These are phyloP conservation scores for Xylaria hypoxylon DNA, from an alignment of 2,329 filamentous ascomycete species.

Conservation along the genomic window DNA sequence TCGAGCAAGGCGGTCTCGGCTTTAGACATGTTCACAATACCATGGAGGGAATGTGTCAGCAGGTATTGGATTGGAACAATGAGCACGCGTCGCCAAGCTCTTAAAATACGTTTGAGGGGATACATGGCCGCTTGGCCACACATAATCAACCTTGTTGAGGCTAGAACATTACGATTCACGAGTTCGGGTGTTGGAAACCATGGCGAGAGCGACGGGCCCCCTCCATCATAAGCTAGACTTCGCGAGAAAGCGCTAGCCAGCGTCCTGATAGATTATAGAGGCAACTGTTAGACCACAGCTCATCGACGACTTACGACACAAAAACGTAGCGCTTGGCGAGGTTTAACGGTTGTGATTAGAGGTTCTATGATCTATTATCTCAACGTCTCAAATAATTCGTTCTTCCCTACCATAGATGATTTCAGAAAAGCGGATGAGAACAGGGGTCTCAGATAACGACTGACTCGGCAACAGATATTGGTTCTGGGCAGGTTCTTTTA, in stretches of 20 bases:
- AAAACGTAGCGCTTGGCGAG: not conserved
- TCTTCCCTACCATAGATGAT: not conserved
- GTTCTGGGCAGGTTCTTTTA: not conserved
- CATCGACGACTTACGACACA: not conserved
- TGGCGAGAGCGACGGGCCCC: not conserved
- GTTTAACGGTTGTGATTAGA: not conserved
- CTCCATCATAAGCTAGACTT: not conserved
- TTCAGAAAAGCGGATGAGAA: not conserved
- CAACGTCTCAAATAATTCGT: not conserved
- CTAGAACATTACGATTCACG: not conserved
- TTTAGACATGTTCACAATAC: conserved; percentile 54
- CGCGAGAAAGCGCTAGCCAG: not conserved
- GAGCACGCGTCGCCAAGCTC: conserved; percentile 38
- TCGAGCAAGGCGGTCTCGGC: conserved; percentile 57
- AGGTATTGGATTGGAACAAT: conserved; percentile 57
- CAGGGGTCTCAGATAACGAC: not conserved
- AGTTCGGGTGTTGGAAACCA: not conserved
- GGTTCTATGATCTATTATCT: not conserved
- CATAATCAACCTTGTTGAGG: not conserved
- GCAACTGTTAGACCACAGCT: not conserved
- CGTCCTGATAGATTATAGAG: not conserved
- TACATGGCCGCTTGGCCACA: not conserved
- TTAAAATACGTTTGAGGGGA: conserved; percentile 7
- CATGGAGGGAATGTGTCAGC: conserved; percentile 57
- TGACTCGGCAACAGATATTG: not conserved